phyloP scores from a whole-genome alignment of 768 basidiomycete species.

The Suillus alpinus region DNA sequence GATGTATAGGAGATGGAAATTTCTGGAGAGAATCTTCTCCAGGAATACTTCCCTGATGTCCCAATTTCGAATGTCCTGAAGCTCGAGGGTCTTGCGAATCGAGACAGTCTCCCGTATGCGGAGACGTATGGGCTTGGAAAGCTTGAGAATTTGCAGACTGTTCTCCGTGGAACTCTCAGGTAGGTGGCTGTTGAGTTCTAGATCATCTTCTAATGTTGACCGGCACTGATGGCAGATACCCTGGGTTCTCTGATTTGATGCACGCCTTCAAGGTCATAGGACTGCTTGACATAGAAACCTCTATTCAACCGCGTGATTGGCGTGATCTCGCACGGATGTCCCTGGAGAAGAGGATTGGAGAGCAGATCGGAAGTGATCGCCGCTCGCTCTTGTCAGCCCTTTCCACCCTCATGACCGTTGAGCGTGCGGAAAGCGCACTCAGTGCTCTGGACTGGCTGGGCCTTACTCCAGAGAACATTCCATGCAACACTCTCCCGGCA shows the following conservation, averaged over 20 bases:
- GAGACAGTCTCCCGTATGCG: constrained; percentile 74
- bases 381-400: constrained; percentile 35
- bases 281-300: constrained; percentile 45
- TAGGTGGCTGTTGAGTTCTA: constrained; percentile 21
- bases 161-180: constrained; percentile 86
- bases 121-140: constrained; percentile 57
- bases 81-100: constrained; percentile 85
- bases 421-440: constrained; percentile 26
- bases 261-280: constrained; percentile 70
- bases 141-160: constrained; percentile 47
- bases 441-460: constrained; percentile 45
- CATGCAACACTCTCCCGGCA: background rate
- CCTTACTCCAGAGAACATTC: background rate
- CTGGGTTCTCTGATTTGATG: constrained; percentile 77
- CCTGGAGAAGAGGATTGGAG: constrained; percentile 26
- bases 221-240: constrained; percentile 52
- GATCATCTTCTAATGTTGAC: background rate
- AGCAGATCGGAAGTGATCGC: constrained; percentile 27
- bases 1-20: constrained; percentile 44
- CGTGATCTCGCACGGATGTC: constrained; percentile 36
- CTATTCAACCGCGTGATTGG: constrained; percentile 26
- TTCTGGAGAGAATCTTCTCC: constrained; percentile 51
- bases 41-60: constrained; percentile 59
- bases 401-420: constrained; percentile 14
- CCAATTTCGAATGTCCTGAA: constrained; percentile 59